phyloP scores from a whole-genome alignment of 2,329 filamentous ascomycete species.

The Elsinoe necatrix region DNA sequence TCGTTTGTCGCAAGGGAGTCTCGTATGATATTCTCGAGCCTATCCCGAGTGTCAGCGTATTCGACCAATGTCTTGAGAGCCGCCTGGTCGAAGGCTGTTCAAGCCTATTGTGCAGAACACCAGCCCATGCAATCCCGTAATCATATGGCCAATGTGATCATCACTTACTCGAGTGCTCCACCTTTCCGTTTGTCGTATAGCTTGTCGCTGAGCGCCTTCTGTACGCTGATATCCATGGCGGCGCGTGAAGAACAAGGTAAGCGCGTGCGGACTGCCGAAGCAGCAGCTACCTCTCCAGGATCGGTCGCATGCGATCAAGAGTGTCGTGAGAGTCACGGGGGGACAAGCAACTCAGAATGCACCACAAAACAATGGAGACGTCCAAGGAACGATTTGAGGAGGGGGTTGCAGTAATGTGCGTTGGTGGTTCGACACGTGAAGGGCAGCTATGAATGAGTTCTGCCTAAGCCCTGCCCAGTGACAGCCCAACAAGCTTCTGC shows the following conservation, averaged over 20 bases:
- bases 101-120: not conserved
- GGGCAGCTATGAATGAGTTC: not conserved
- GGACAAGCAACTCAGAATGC: too few relatives aligned
- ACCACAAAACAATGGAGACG: too few relatives aligned
- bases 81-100: not conserved
- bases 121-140: not conserved
- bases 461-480: not conserved
- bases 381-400: not conserved
- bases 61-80: not conserved
- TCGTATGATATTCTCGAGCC: conserved; percentile 82
- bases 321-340: not conserved
- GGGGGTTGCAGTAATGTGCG: not conserved
- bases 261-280: conserved; percentile 4
- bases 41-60: conserved; percentile 32
- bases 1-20: conserved; percentile 71
- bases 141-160: not conserved
- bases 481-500: not conserved
- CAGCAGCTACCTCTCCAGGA: not conserved
- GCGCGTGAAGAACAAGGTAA: conserved; percentile 2
- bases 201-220: conserved; percentile 91
- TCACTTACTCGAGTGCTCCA: conserved; percentile 81
- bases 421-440: not conserved
- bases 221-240: conserved; percentile 77
- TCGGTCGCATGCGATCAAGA: not conserved
- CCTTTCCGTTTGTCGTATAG: conserved; percentile 97